phyloP scores from a whole-genome alignment of 31 red algal genomes.

The Porphyra umbilicalis region DNA sequence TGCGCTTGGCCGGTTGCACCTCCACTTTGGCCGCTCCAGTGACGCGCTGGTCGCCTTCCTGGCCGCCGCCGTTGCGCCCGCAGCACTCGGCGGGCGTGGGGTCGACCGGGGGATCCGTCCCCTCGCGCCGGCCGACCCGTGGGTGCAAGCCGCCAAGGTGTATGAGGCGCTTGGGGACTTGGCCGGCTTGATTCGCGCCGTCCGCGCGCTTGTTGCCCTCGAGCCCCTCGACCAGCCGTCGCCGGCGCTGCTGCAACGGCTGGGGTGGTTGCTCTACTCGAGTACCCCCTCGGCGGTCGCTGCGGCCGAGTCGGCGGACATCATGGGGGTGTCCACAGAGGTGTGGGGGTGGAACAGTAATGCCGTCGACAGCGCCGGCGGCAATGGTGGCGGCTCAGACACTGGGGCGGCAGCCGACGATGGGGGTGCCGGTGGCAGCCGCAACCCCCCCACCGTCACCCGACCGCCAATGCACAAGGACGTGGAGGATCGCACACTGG shows the following conservation, averaged over 20 bases:
- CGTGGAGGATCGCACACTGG: not conserved
- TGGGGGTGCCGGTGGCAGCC: not conserved
- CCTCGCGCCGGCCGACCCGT: not conserved
- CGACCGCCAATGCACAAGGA: not conserved
- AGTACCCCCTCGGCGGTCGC: not conserved
- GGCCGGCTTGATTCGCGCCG: not conserved
- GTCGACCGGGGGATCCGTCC: not conserved
- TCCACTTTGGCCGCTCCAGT: not conserved
- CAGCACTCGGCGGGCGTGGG: not conserved
- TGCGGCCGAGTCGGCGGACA: not conserved
- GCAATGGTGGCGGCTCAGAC: not conserved
- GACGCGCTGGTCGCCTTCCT: not conserved
- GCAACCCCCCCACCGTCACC: not conserved
- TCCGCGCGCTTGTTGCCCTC: not conserved
- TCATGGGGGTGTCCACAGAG: not conserved
- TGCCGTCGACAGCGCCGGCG: not conserved
- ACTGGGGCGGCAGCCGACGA: too few species aligned
- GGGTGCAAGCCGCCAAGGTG: not conserved
- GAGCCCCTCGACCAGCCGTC: not conserved
- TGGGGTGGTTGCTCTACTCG: not conserved
- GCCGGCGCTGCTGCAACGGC: not conserved
- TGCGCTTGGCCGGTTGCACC: slow-evolving; percentile 7
- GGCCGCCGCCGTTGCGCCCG: not conserved
- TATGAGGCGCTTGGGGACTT: not conserved
- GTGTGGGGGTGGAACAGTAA: not conserved